These are phyloP conservation scores for Ustilago trichophora DNA, from an alignment of 1,284 basidiomycete genomes.

Conservation along the genomic window DNA sequence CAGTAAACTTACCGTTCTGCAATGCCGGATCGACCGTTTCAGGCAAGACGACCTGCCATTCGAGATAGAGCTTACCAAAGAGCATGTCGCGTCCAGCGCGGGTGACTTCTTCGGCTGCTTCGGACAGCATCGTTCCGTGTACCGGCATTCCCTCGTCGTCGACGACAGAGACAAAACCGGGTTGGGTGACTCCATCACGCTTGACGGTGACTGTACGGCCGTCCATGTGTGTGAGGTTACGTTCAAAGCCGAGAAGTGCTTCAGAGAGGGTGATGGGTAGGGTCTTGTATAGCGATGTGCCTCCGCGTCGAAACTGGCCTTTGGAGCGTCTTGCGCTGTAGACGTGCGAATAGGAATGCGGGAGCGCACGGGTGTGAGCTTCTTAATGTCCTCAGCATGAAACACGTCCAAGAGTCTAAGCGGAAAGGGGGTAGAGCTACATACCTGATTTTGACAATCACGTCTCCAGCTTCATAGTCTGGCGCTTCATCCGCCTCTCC, in stretches of 20 bases:
- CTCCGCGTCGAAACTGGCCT: constrained; percentile 57
- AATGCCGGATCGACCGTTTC: constrained; percentile 48
- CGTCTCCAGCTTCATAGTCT: constrained; percentile 62
- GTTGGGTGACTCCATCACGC: constrained; percentile 58
- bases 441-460: constrained; percentile 57
- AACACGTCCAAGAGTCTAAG: too few species aligned
- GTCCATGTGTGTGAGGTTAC: constrained; percentile 60
- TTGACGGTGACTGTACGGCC: constrained; percentile 51
- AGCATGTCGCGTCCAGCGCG: constrained; percentile 32
- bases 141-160: constrained; percentile 62
- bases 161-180: constrained; percentile 53
- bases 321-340: constrained; percentile 31
- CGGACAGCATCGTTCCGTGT: constrained; percentile 31
- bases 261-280: constrained; percentile 58
- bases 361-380: too few species aligned
- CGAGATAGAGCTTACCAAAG: constrained; percentile 61
- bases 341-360: neutral
- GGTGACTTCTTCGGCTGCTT: constrained; percentile 29
- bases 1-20: constrained; percentile 27
- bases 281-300: constrained; percentile 58
- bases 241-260: constrained; percentile 62
- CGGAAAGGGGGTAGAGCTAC: too few species aligned
- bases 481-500: constrained; percentile 62
- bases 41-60: constrained; percentile 60
- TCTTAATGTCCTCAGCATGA: too few species aligned